These are phyloP conservation scores for Fomitopsis pinicola DNA, from an alignment of 1,284 basidiomycete species.

Conservation along the genomic window DNA sequence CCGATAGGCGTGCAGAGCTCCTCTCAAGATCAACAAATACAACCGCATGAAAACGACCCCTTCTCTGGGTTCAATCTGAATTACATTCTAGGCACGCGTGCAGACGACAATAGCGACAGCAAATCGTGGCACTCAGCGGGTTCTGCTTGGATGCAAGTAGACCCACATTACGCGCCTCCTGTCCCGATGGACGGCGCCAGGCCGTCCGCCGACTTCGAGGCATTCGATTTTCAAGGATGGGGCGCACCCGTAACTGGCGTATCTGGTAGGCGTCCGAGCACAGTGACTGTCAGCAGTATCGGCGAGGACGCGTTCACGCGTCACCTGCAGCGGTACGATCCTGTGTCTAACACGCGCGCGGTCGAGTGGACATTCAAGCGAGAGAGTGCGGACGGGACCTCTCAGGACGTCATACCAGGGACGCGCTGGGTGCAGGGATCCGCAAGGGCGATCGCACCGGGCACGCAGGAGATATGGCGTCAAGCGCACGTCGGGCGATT, in stretches of 20 bases:
- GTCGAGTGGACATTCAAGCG: constrained; percentile 61
- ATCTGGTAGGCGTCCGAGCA: constrained; percentile 41
- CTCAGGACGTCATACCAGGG: constrained; percentile 16
- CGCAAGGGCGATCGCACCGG: constrained; percentile 34
- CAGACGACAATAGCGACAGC: constrained; percentile 23
- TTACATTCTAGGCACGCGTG: constrained; percentile 35
- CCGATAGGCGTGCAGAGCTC: neutral
- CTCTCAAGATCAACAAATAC: constrained; percentile 13
- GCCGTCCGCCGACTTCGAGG: neutral
- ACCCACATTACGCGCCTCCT: neutral
- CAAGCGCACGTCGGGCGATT: constrained; percentile 63
- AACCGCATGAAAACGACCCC: constrained; percentile 14
- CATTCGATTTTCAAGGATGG: constrained; percentile 6
- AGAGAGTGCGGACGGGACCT: constrained; percentile 43
- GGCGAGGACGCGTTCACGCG: constrained; percentile 58
- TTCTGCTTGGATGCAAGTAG: constrained; percentile 32
- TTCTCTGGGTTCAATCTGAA: constrained; percentile 34
- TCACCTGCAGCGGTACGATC: constrained; percentile 46
- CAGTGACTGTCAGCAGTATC: constrained; percentile 37
- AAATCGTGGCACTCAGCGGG: constrained; percentile 30
- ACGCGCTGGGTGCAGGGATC: constrained; percentile 20
- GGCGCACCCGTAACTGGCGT: constrained; percentile 3
- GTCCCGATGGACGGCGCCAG: neutral
- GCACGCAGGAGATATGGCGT: constrained; percentile 62
- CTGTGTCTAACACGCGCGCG: constrained; percentile 39